phyloP scores from a whole-genome alignment of 768 basidiomycete genomes.

The Suillus cothurnatus region DNA sequence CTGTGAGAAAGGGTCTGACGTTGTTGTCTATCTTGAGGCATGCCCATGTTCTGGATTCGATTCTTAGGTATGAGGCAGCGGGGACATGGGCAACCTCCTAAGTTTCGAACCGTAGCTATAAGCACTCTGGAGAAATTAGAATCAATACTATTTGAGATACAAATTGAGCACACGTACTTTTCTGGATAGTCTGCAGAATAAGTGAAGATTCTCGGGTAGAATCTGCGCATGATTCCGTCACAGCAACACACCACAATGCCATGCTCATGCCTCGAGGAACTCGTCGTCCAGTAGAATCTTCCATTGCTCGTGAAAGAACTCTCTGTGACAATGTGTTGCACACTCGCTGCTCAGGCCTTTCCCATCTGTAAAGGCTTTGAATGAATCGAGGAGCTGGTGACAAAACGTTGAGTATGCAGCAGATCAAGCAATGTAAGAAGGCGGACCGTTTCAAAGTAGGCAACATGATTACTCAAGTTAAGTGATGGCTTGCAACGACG shows the following conservation, averaged over 20 bases:
- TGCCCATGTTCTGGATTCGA: conserved; percentile 13
- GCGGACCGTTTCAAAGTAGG: too few species aligned
- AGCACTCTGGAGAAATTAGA: neutral
- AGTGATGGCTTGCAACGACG: too few species aligned
- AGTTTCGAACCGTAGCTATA: neutral
- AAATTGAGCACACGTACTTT: conserved; percentile 14
- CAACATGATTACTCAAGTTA: too few species aligned
- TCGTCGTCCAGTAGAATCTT: conserved; percentile 13
- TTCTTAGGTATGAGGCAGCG: conserved; percentile 16
- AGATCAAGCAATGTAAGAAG: too few species aligned
- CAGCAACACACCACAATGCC: conserved; percentile 17
- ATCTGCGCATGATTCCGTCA: conserved; percentile 12
- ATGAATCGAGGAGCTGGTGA: neutral
- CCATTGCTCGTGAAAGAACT: conserved; percentile 15
- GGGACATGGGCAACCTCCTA: conserved; percentile 20
- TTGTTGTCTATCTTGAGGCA: conserved; percentile 1
- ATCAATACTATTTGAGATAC: neutral
- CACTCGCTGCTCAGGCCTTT: neutral
- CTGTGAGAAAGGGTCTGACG: neutral
- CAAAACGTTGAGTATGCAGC: too few species aligned
- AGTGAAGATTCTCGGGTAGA: conserved; percentile 21
- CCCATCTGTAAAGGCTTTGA: conserved; percentile 6
- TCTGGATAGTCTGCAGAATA: conserved; percentile 27
- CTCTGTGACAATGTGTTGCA: conserved; percentile 17
- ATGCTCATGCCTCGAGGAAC: conserved; percentile 19